phyloP scores from a whole-genome alignment of 805 yeast species.

The Myxozyma monticola region DNA sequence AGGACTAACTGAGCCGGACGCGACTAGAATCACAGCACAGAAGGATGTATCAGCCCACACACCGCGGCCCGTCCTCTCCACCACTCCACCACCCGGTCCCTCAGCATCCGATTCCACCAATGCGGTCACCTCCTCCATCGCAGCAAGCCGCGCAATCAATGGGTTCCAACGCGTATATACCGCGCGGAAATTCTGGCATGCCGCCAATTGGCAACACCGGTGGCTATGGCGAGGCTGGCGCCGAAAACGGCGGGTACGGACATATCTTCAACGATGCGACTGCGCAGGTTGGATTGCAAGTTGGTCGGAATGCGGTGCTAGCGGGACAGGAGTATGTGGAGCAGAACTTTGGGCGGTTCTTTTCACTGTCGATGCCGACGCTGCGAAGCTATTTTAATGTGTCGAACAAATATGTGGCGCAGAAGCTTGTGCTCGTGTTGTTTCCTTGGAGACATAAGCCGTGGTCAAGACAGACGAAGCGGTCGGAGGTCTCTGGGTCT shows the following conservation, averaged over 20 bases:
- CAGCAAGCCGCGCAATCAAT: conserved; percentile 7
- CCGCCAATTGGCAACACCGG: too few species aligned
- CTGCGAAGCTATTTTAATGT: conserved; percentile 89
- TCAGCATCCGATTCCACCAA: conserved; percentile 46
- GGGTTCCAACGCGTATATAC: conserved; percentile 17
- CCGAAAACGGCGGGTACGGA: conserved; percentile 17
- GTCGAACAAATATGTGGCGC: conserved; percentile 79
- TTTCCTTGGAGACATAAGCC: conserved; percentile 78
- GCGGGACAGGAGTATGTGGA: conserved; percentile 80
- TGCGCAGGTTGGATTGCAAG: conserved; percentile 80
- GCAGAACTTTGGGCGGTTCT: conserved; percentile 58
- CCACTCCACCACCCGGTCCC: conserved; percentile 49
- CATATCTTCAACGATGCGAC: conserved; percentile 71
- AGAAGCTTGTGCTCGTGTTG: conserved; percentile 68
- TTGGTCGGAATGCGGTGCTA: conserved; percentile 80
- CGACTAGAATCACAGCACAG: background rate
- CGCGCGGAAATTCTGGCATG: too few species aligned
- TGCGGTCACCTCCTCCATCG: conserved; percentile 38
- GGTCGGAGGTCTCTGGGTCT: conserved; percentile 43
- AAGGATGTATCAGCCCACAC: conserved; percentile 27
- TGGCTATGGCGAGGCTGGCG: conserved; percentile 5
- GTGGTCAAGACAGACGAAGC: conserved; percentile 35
- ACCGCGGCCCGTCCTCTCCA: conserved; percentile 36
- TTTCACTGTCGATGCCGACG: conserved; percentile 47
- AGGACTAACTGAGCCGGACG: background rate